These are phyloP conservation scores for Corchorus olitorius DNA, from an alignment of 345 rosid genomes.

Conservation along the genomic window DNA sequence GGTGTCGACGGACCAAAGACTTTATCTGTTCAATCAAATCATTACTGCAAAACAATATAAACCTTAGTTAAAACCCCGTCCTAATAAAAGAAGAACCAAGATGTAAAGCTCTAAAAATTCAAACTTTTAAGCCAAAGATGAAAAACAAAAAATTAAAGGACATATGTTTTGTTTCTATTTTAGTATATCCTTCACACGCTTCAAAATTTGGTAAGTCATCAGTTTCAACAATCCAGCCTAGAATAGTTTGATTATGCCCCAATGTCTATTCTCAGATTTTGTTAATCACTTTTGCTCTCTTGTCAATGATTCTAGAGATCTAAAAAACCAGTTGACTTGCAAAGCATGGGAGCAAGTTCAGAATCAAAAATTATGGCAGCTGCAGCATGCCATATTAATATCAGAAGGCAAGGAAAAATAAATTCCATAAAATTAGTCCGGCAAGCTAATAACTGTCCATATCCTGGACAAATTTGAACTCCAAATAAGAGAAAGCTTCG, in stretches of 20 bases:
- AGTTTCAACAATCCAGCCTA: background rate
- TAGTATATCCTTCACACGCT: background rate
- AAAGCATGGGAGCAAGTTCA: background rate
- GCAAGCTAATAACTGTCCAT: background rate
- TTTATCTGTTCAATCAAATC: constrained; percentile 66
- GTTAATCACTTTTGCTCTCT: constrained; percentile 1
- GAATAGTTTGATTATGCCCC: background rate
- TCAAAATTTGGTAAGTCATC: background rate
- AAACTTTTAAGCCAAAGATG: background rate
- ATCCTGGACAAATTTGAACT: background rate
- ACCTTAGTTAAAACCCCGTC: background rate
- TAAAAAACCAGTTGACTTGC: background rate
- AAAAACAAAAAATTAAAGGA: background rate
- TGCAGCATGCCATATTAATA: background rate
- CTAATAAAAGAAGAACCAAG: background rate
- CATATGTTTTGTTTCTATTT: background rate
- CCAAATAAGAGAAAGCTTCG: constrained; percentile 1
- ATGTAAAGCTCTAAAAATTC: background rate
- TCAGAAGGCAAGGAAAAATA: background rate
- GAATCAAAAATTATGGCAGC: background rate
- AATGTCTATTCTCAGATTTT: background rate
- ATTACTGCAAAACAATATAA: constrained; percentile 42
- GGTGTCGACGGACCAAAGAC: constrained; percentile 71
- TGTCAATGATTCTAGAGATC: constrained; percentile 1
- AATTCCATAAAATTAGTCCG: background rate